phyloP scores from a whole-genome alignment of 768 basidiomycete genomes.

The Sporobolomyces roseus region DNA sequence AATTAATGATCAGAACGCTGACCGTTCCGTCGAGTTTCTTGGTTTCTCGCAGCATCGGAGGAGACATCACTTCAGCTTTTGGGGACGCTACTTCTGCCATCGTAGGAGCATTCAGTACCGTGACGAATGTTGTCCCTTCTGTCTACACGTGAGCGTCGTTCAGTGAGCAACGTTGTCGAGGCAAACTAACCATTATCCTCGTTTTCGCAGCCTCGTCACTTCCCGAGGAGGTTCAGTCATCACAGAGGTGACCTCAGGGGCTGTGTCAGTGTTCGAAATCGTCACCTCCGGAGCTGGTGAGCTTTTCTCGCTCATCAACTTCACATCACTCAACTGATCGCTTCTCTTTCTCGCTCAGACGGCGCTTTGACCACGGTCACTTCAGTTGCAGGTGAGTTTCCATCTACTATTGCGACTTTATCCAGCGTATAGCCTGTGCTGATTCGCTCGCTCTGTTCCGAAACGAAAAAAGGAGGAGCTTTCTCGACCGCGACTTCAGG shows the following conservation, averaged over 20 bases:
- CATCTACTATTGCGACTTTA: no score
- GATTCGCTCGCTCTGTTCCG: no score
- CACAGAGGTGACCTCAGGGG: conserved; percentile 5
- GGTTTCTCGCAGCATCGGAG: not conserved
- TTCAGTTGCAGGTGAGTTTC: conserved; percentile 5
- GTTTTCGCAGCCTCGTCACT: conserved; percentile 13
- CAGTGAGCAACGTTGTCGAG: no score
- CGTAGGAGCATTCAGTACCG: not conserved
- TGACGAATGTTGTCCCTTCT: not conserved
- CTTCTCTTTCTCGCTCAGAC: no score
- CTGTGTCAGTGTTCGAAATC: not conserved
- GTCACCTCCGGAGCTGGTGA: conserved; percentile 19
- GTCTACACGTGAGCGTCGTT: conserved; percentile 16
- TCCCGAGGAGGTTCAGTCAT: conserved; percentile 1
- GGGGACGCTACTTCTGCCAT: conserved; percentile 16
- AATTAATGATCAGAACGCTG: no score
- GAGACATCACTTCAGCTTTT: conserved; percentile 18
- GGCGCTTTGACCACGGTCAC: conserved; percentile 11
- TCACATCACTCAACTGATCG: no score
- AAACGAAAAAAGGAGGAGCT: no score
- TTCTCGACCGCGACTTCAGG: not conserved
- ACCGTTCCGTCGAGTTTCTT: not conserved
- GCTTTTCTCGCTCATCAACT: no score
- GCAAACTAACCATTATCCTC: not conserved
- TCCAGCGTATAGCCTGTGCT: no score